Conservation (phyloP, 306 rosid genomes). For the Albizia julibrissin region DNA sequence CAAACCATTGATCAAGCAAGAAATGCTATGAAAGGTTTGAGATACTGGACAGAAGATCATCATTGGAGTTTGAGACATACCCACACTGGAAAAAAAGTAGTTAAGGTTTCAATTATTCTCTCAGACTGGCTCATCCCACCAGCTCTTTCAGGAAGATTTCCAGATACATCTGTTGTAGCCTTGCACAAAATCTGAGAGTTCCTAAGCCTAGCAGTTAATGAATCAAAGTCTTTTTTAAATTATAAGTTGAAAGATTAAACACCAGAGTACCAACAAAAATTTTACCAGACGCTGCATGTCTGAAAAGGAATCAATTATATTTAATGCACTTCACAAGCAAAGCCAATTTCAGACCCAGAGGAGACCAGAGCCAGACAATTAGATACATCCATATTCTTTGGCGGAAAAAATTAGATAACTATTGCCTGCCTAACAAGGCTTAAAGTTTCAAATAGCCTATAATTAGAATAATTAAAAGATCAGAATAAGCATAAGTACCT, state of each 20-base stretch:
- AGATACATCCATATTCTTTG: neutral
- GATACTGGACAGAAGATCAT: constrained; percentile 13
- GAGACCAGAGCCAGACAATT: constrained; percentile 10
- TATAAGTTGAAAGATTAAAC: constrained; percentile 21
- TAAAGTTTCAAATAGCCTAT: constrained; percentile 8
- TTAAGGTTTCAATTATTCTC: constrained; percentile 75
- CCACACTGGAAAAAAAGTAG: constrained; percentile 94
- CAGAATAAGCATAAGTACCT: neutral
- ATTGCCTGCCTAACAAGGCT: constrained; percentile 14
- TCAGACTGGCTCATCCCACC: constrained; percentile 61
- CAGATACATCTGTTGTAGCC: constrained; percentile 60
- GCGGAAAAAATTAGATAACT: neutral
- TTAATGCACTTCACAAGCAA: neutral
- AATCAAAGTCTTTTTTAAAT: constrained; percentile 16
- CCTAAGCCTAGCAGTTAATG: constrained; percentile 44
- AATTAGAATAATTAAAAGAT: neutral
- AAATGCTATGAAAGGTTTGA: constrained; percentile 24
- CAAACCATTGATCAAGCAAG: constrained; percentile 28
- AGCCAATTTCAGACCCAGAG: neutral
- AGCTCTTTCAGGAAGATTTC: constrained; percentile 56
- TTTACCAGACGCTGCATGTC: neutral
- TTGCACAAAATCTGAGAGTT: constrained; percentile 58
- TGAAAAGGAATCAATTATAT: neutral
- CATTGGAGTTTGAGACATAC: constrained; percentile 44
- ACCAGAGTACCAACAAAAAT: constrained; percentile 15